phyloP scores from a whole-genome alignment of 2,329 filamentous ascomycete genomes.

The Aureobasidium zeae region DNA sequence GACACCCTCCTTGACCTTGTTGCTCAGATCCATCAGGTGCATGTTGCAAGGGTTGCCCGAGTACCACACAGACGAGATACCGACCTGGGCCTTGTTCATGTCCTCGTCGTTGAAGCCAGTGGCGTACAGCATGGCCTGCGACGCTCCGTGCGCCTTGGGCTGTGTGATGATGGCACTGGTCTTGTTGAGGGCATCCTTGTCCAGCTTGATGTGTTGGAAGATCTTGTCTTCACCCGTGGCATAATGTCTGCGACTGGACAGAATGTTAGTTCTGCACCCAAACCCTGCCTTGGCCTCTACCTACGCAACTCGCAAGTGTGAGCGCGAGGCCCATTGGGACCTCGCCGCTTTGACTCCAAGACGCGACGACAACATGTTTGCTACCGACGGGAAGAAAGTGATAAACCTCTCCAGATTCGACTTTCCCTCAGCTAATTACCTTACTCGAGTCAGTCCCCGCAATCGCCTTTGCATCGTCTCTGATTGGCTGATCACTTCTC shows the following conservation, averaged over 20 bases:
- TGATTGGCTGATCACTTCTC: conserved; percentile 6
- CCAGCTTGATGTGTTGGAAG: conserved; percentile 14
- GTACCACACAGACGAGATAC: conserved; percentile 97
- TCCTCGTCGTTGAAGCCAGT: conserved; percentile 79
- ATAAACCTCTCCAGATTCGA: conserved; percentile 11
- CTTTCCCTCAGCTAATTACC: conserved; percentile 12
- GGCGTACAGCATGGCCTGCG: conserved; percentile 97
- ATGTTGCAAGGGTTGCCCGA: conserved; percentile 98
- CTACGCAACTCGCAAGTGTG: conserved; percentile 14
- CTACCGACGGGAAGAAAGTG: neutral
- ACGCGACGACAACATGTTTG: conserved; percentile 17
- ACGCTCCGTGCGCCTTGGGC: conserved; percentile 95
- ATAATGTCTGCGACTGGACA: conserved; percentile 9
- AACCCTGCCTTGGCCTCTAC: neutral
- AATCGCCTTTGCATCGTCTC: neutral
- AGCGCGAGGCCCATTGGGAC: conserved; percentile 6
- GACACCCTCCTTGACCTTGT: conserved; percentile 64
- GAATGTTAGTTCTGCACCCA: neutral
- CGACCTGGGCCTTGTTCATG: conserved; percentile 94
- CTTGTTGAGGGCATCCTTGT: conserved; percentile 56
- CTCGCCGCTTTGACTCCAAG: conserved; percentile 13
- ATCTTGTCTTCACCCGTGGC: conserved; percentile 16
- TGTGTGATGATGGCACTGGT: conserved; percentile 81
- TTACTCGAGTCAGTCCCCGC: conserved; percentile 13
- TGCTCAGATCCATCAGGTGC: conserved; percentile 86